Evolutionary conservation across 2,329 filamentous ascomycete genomes (phyloP).

Genomic region (Penicillium rolfsii): DNA sequence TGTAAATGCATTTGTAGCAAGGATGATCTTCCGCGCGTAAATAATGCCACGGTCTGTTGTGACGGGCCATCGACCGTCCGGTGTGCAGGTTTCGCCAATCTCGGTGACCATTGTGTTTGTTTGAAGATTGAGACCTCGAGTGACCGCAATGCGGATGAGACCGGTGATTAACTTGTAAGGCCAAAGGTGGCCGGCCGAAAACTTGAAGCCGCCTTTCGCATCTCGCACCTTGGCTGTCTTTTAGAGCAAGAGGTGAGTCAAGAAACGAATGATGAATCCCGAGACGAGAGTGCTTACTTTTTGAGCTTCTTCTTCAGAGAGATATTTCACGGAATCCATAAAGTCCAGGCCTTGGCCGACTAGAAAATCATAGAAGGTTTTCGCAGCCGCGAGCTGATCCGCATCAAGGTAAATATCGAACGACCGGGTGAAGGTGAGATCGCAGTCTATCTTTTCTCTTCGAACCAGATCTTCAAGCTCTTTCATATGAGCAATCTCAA

Average conservation of each 20-base stretch:
- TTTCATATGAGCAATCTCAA: constrained; percentile 46
- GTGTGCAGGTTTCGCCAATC: constrained; percentile 6
- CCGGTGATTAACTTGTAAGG: constrained; percentile 81
- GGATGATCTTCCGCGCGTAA: constrained; percentile 64
- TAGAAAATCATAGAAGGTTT: constrained; percentile 34
- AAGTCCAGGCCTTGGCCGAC: constrained; percentile 30
- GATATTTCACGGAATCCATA: constrained; percentile 34
- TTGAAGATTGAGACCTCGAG: constrained; percentile 52
- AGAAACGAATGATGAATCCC: too few species aligned
- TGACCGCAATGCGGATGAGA: constrained; percentile 21
- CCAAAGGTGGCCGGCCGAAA: constrained; percentile 40
- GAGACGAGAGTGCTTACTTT: constrained; percentile 6
- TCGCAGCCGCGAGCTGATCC: constrained; percentile 31
- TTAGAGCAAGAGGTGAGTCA: neutral
- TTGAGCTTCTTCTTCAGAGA: constrained; percentile 25
- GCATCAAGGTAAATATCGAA: constrained; percentile 46
- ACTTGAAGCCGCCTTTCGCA: constrained; percentile 40
- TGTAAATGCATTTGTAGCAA: constrained; percentile 86
- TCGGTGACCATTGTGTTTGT: constrained; percentile 52
- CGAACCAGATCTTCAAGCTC: constrained; percentile 45
- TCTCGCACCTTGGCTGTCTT: constrained; percentile 39
- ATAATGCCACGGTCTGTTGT: constrained; percentile 63
- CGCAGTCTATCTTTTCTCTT: constrained; percentile 50
- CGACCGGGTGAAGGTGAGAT: constrained; percentile 44
- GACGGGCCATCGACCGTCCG: constrained; percentile 16